Evolutionary conservation across 176 grass and related monocot genomes (phyloP).

Genomic region (Paspalum notatum): DNA sequence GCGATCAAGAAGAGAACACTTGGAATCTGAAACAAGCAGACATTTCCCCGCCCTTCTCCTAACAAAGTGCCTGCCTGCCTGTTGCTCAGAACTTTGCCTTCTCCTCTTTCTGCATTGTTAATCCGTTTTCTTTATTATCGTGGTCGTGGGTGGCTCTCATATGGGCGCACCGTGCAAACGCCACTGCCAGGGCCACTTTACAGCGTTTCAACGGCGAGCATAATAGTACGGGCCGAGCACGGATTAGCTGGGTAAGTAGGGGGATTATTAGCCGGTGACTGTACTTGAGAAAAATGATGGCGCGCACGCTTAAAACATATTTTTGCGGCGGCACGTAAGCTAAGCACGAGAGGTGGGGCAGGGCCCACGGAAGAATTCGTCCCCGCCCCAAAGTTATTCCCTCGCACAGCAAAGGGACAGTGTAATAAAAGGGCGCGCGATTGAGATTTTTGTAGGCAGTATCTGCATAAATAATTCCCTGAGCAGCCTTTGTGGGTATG

Average conservation of each 20-base stretch:
- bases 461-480: constrained; percentile 20
- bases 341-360: constrained; percentile 18
- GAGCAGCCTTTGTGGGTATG: constrained; percentile 40
- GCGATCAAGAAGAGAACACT: constrained; percentile 37
- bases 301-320: constrained; percentile 6
- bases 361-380: background rate
- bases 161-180: constrained; percentile 28
- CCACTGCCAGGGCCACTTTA: constrained; percentile 35
- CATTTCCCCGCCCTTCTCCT: constrained; percentile 2
- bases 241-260: constrained; percentile 48
- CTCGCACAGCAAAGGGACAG: constrained; percentile 30
- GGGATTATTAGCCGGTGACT: constrained; percentile 20
- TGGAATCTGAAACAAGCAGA: constrained; percentile 49
- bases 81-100: background rate
- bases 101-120: background rate
- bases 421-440: constrained; percentile 21
- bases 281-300: constrained; percentile 37
- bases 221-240: constrained; percentile 4
- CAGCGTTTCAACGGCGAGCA: constrained; percentile 32
- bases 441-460: constrained; percentile 23
- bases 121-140: constrained; percentile 18
- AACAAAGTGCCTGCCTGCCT: background rate
- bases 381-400: too few species aligned
- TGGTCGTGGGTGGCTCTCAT: constrained; percentile 25
- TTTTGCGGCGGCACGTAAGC: constrained; percentile 10